phyloP scores from a whole-genome alignment of 495 filamentous ascomycete genomes.

The Penicillium nucicola region DNA sequence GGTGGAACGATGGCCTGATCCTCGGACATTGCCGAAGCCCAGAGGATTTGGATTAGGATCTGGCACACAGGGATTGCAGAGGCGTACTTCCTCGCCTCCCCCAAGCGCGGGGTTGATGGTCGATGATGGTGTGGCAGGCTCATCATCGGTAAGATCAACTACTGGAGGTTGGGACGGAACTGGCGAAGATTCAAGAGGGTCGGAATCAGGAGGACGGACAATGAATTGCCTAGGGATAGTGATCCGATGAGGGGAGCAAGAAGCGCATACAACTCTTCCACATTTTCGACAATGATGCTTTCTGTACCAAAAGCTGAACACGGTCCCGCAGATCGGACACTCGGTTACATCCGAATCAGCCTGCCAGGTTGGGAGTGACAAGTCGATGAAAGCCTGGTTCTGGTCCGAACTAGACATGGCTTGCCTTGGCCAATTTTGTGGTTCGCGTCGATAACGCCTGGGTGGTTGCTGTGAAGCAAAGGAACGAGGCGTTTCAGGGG shows the following conservation, averaged over 20 bases:
- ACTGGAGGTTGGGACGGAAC: conserved; percentile 17
- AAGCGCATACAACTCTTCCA: conserved; percentile 86
- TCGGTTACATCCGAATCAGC: conserved; percentile 72
- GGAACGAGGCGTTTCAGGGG: conserved; percentile 11
- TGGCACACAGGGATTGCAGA: conserved; percentile 93
- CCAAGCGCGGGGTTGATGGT: conserved; percentile 55
- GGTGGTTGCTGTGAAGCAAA: conserved; percentile 6
- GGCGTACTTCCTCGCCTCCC: conserved; percentile 81
- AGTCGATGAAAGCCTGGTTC: not conserved
- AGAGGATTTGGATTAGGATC: conserved; percentile 77
- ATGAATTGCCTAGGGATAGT: conserved; percentile 92
- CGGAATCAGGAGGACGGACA: conserved; percentile 67
- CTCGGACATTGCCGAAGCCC: conserved; percentile 25
- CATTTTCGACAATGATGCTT: conserved; percentile 98
- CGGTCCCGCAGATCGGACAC: conserved; percentile 76
- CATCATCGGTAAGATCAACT: conserved; percentile 43
- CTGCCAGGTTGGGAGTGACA: conserved; percentile 71
- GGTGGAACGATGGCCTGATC: conserved; percentile 21
- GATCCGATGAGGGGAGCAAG: conserved; percentile 92
- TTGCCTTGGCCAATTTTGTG: not conserved
- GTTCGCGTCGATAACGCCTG: not conserved
- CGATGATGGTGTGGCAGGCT: conserved; percentile 16
- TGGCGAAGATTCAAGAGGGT: conserved; percentile 18
- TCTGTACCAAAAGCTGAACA: conserved; percentile 82
- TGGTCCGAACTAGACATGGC: not conserved